A percentile compares a stretch with the other conserved stretches of the same genome.
These are phyloP conservation scores for Jamesozyma jinghongensis DNA, from an alignment of 805 yeast species.

Conservation along the genomic window DNA sequence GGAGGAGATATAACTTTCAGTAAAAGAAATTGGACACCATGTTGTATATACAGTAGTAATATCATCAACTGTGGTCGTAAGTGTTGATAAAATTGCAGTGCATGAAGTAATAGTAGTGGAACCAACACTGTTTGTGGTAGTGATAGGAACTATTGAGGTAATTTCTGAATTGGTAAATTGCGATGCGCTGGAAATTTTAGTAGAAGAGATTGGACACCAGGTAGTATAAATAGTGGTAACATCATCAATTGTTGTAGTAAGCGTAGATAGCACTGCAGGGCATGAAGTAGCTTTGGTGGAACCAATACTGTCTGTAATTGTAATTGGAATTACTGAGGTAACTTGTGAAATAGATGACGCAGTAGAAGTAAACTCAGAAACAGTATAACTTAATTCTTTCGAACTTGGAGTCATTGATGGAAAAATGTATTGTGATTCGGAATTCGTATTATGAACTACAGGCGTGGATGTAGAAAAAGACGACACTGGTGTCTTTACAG, in stretches of 20 bases:
- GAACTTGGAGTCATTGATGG: too few relatives aligned
- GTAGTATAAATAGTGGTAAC: too few relatives aligned
- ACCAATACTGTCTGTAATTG: conserved; percentile 15
- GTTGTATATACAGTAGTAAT: conserved; percentile 28
- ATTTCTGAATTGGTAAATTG: not conserved
- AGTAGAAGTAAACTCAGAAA: too few relatives aligned
- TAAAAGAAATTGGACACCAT: conserved; percentile 29
- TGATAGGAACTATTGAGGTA: conserved; percentile 5
- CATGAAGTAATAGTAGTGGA: not conserved
- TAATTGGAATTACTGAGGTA: conserved; percentile 4
- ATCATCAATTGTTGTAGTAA: too few relatives aligned
- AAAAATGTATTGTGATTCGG: too few relatives aligned
- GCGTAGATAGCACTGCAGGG: not conserved
- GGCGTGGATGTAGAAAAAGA: too few relatives aligned
- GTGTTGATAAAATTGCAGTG: conserved; percentile 9
- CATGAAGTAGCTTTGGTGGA: conserved; percentile 1
- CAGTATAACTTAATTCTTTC: too few relatives aligned
- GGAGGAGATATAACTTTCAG: not conserved
- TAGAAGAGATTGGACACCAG: not conserved
- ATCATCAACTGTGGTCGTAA: conserved; percentile 19
- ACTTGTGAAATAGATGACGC: conserved; percentile 1
- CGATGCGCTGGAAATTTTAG: not conserved
- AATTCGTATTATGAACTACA: too few relatives aligned
- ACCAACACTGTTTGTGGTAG: too few relatives aligned
- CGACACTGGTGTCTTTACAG: too few relatives aligned